Evolutionary conservation across 2,329 filamentous ascomycete genomes (phyloP).

Genomic region (Fusarium bactridioides): DNA sequence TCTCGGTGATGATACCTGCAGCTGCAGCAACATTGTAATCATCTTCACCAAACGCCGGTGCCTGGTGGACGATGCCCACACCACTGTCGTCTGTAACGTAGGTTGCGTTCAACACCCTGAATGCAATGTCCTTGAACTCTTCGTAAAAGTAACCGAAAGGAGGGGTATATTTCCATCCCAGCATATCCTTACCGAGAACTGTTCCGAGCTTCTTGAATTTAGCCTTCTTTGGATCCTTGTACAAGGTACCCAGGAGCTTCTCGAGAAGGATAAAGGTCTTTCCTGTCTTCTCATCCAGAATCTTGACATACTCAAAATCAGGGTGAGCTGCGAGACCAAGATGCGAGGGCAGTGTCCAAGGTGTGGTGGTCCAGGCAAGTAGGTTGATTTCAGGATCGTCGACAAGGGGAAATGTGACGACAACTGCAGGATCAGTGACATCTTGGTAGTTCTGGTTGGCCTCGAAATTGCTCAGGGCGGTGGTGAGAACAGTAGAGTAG

Average conservation of each 20-base stretch:
- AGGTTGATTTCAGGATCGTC: constrained; percentile 78
- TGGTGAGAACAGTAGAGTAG: constrained; percentile 89
- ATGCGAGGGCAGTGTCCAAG: constrained; percentile 85
- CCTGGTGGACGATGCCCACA: constrained; percentile 93
- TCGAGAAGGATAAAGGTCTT: constrained; percentile 89
- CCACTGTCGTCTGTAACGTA: constrained; percentile 92
- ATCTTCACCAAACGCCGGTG: constrained; percentile 93
- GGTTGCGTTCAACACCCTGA: constrained; percentile 80
- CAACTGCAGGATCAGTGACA: constrained; percentile 87
- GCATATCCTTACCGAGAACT: constrained; percentile 82
- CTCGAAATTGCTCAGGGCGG: constrained; percentile 91
- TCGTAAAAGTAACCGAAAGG: constrained; percentile 91
- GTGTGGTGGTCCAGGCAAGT: constrained; percentile 90
- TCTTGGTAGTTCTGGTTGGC: constrained; percentile 95
- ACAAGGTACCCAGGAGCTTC: constrained; percentile 79
- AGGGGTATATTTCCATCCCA: constrained; percentile 88
- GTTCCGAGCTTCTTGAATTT: constrained; percentile 86
- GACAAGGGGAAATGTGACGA: constrained; percentile 85
- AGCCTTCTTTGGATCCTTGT: constrained; percentile 95
- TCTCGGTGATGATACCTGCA: constrained; percentile 78
- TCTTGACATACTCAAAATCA: constrained; percentile 87
- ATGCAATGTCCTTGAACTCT: constrained; percentile 84
- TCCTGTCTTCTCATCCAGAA: constrained; percentile 80
- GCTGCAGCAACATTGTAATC: constrained; percentile 88
- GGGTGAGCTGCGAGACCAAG: constrained; percentile 80